Percentiles rank a stretch among this genome's conserved stretches.
Conservation (phyloP, 208 protist species). For the Leishmania mexicana region DNA sequence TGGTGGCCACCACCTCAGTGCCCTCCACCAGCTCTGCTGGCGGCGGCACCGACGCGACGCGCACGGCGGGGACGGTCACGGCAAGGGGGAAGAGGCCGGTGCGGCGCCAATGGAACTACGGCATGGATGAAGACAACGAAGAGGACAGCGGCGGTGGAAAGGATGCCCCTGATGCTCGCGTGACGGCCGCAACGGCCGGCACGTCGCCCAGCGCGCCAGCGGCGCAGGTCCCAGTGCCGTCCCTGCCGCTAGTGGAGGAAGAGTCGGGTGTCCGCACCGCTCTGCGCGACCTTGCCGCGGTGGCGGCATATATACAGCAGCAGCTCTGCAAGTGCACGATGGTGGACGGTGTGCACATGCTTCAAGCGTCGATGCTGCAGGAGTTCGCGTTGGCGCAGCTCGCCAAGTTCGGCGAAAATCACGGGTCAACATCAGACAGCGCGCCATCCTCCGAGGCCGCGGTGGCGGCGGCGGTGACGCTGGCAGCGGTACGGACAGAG, state of each 20-base stretch:
- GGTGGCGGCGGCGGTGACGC: background rate
- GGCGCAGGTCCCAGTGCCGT: background rate
- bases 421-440: background rate
- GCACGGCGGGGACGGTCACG: background rate
- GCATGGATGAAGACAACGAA: slow-evolving; percentile 58
- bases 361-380: slow-evolving; percentile 31
- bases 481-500: background rate
- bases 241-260: background rate
- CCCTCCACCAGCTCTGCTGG: background rate
- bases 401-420: background rate
- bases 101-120: slow-evolving; percentile 44
- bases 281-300: slow-evolving; percentile 18
- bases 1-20: background rate
- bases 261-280: background rate
- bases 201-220: background rate
- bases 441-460: background rate
- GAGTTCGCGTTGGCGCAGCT: slow-evolving; percentile 26
- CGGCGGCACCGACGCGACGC: background rate
- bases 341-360: slow-evolving; percentile 40
- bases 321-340: slow-evolving; percentile 28
- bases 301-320: slow-evolving; percentile 9
- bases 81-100: background rate
- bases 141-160: background rate
- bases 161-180: background rate
- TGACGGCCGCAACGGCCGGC: background rate